Percentiles rank a stretch among this genome's conserved stretches.
Evolutionary conservation across 2,329 filamentous ascomycete genomes (phyloP).

Genomic region (Aspergillus sp.): DNA sequence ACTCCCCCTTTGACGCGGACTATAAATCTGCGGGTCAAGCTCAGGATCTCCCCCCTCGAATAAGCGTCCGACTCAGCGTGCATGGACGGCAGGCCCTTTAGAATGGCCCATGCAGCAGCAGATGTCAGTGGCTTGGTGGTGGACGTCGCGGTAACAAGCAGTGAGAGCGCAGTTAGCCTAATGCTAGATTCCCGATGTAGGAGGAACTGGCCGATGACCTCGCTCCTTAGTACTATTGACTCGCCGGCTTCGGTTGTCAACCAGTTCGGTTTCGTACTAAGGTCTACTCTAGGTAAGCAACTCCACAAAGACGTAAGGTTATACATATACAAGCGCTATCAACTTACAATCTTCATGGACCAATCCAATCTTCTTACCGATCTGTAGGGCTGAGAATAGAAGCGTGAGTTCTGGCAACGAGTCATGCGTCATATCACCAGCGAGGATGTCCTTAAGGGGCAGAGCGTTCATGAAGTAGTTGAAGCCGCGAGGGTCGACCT

Average conservation of each 20-base stretch:
- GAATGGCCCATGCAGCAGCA: slow-evolving; percentile 53
- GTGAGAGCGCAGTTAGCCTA: slow-evolving; percentile 68
- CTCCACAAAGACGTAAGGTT: slow-evolving; percentile 1
- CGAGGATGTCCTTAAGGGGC: slow-evolving; percentile 43
- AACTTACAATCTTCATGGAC: slow-evolving; percentile 56
- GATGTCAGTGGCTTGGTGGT: slow-evolving; percentile 63
- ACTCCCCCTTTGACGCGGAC: slow-evolving; percentile 63
- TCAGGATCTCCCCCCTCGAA: slow-evolving; percentile 70
- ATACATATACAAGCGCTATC: background rate
- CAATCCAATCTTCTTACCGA: slow-evolving; percentile 60
- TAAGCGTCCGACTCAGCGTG: slow-evolving; percentile 81
- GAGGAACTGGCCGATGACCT: slow-evolving; percentile 29
- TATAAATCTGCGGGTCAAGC: slow-evolving; percentile 65
- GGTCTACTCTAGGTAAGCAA: slow-evolving; percentile 16
- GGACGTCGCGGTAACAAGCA: slow-evolving; percentile 66
- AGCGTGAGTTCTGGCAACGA: slow-evolving; percentile 49
- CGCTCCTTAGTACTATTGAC: slow-evolving; percentile 25
- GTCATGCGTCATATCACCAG: slow-evolving; percentile 36
- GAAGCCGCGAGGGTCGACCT: slow-evolving; percentile 24
- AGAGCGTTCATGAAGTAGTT: slow-evolving; percentile 47
- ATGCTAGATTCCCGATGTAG: slow-evolving; percentile 51
- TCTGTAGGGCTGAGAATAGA: slow-evolving; percentile 58
- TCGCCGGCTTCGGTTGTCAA: slow-evolving; percentile 7
- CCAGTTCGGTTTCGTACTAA: slow-evolving; percentile 13
- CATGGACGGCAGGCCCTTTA: slow-evolving; percentile 57